A percentile compares a stretch with the other conserved stretches of the same genome.
Evolutionary conservation across 139 green algal genomes (phyloP).

Genomic region (Nannochloris sp.): DNA sequence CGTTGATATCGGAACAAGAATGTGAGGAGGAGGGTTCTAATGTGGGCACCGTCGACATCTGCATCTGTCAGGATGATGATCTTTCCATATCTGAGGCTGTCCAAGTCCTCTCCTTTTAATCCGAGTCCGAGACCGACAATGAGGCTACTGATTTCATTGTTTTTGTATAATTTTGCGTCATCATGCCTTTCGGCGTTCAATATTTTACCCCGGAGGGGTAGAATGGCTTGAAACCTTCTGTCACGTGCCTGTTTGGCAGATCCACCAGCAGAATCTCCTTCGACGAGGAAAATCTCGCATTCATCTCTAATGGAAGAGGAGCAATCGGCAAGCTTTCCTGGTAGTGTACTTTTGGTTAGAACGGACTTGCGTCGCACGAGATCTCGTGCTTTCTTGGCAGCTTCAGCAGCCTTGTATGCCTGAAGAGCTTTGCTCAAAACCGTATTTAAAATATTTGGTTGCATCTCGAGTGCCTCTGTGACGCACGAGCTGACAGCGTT

Average conservation of each 20-base stretch:
- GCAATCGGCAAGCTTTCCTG: constrained; percentile 96
- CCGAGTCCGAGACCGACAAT: constrained; percentile 90
- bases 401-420: constrained; percentile 71
- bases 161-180: constrained; percentile 84
- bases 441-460: constrained; percentile 24
- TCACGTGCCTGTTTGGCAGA: constrained; percentile 92
- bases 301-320: constrained; percentile 33
- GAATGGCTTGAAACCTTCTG: constrained; percentile 61
- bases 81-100: constrained; percentile 39
- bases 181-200: constrained; percentile 89
- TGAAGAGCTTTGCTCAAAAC: constrained; percentile 60
- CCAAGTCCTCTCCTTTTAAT: constrained; percentile 45
- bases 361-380: constrained; percentile 88
- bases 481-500: constrained; percentile 36
- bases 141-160: constrained; percentile 84
- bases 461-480: constrained; percentile 48
- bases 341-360: constrained; percentile 78
- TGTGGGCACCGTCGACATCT: constrained; percentile 97
- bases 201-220: constrained; percentile 96
- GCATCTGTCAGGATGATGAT: constrained; percentile 97
- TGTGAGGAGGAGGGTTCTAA: constrained; percentile 94
- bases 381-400: constrained; percentile 86
- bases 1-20: constrained; percentile 93
- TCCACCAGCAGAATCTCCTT: constrained; percentile 92
- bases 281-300: constrained; percentile 94